Base-by-base conservation (phyloP, 2,329 filamentous ascomycete species). In the Fusarium sp. region DNA sequence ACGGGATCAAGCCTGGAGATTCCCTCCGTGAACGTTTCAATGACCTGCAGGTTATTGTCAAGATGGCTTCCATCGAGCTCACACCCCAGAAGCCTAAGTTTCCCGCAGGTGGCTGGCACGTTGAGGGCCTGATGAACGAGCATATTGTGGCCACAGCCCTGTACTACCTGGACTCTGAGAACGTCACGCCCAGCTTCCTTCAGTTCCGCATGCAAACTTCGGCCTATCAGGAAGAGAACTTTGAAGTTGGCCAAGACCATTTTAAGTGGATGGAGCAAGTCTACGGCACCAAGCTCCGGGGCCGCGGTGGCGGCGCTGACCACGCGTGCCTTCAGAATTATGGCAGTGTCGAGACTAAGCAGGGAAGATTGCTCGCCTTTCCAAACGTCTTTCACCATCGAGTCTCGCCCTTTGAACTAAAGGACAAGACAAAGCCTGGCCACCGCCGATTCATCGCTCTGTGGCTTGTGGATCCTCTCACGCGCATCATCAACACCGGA, bases 41-140 rank as follows among this genome's bases (percentile, higher is more conserved):
- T 4, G 59, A 72, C 0, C 56, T 80, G 2, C 91, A 93, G 74
- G 80, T 93, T 39, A 90, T 93, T 59, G 86, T 92, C 35, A 92
- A 92, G 76, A 83, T 93, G 72, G 86, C 71, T 0, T 74, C 71
- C 0, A 74, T 74, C 2, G 71, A 74, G 9, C 39, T 74, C 5
- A 74, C 72, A 0, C 68, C 71, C 0, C 57, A 74, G 0, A 74
- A 45, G 2, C 72, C 89, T 2, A 7, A 5, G 0, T 77, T 69
- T 1, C 75, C 75, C 0, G 10, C 31, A 0, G 77, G 77, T 4
- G 61, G 64, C 5, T 78, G 76, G 77, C 76, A 78, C 11, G 65
- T 79, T 0, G 79, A 80, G 9, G 79, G 78, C 0, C 74, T 76
- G 41, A 74, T 77, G 72, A 80, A 80, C 5, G 79, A 81, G 33